Percentiles rank a stretch among this genome's conserved stretches.
These are phyloP conservation scores for Spizellomyces punctatus DNA, from an alignment of 192 early-diverging fungal genomes.

Conservation along the genomic window DNA sequence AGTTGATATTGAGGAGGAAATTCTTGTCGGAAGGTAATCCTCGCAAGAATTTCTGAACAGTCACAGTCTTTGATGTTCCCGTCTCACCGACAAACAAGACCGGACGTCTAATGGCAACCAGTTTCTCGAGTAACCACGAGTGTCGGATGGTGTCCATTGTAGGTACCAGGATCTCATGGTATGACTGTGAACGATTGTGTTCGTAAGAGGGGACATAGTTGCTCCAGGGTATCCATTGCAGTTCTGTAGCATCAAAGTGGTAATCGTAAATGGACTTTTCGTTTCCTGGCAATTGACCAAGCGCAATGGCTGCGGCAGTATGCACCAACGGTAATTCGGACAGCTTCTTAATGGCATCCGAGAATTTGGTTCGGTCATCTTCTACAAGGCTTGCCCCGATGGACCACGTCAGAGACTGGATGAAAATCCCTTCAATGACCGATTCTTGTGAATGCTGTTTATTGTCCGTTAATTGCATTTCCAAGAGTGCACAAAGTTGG, in stretches of 20 bases:
- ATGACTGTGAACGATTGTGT: slow-evolving; percentile 47
- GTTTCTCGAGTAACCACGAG: slow-evolving; percentile 59
- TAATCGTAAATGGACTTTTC: slow-evolving; percentile 62
- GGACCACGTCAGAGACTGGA: slow-evolving; percentile 60
- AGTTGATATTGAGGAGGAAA: slow-evolving; percentile 61
- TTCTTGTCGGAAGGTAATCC: slow-evolving; percentile 54
- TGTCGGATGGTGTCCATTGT: slow-evolving; percentile 62
- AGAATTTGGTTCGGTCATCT: slow-evolving; percentile 60
- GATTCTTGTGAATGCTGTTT: slow-evolving; percentile 48
- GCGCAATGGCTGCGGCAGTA: slow-evolving; percentile 39
- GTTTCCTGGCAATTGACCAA: slow-evolving; percentile 60
- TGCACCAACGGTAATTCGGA: slow-evolving; percentile 58
- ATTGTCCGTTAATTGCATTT: slow-evolving; percentile 52
- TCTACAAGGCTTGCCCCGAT: slow-evolving; percentile 58
- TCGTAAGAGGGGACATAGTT: slow-evolving; percentile 60
- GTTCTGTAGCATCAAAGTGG: slow-evolving; percentile 54
- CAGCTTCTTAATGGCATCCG: slow-evolving; percentile 61
- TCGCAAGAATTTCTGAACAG: slow-evolving; percentile 56
- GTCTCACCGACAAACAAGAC: slow-evolving; percentile 64
- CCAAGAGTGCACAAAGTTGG: slow-evolving; percentile 56
- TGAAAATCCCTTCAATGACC: slow-evolving; percentile 57
- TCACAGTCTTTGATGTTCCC: slow-evolving; percentile 65
- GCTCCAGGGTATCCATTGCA: slow-evolving; percentile 60
- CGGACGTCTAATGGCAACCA: slow-evolving; percentile 55
- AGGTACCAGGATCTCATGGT: slow-evolving; percentile 62